These are phyloP conservation scores for Osmanthus fragrans DNA, from an alignment of 257 asterid species.

Conservation along the genomic window DNA sequence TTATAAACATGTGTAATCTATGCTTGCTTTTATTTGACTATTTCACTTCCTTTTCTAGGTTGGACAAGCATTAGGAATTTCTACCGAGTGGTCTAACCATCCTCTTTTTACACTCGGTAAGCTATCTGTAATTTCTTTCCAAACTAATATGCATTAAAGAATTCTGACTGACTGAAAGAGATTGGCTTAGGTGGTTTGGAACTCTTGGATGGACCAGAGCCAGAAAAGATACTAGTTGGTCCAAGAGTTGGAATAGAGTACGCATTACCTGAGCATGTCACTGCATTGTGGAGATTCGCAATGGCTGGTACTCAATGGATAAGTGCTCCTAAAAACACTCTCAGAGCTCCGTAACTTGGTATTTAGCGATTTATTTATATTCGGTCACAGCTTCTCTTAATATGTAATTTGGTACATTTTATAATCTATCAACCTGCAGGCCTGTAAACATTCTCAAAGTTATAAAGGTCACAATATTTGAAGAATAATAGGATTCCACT, in stretches of 20 bases:
- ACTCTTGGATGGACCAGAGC: constrained; percentile 80
- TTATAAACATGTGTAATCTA: not conserved
- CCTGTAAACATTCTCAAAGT: not conserved
- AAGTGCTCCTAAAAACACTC: constrained; percentile 85
- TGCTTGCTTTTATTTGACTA: not conserved
- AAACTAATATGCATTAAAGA: not conserved
- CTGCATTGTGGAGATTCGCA: constrained; percentile 91
- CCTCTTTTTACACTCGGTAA: constrained; percentile 76
- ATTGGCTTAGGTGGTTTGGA: constrained; percentile 76
- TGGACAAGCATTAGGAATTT: constrained; percentile 88
- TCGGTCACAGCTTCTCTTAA: not conserved
- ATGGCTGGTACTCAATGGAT: constrained; percentile 78
- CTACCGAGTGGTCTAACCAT: constrained; percentile 90
- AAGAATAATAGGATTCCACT: no score
- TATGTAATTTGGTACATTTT: constrained; percentile 11
- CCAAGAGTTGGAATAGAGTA: constrained; percentile 90
- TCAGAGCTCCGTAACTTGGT: constrained; percentile 41
- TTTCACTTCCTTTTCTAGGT: constrained; percentile 49
- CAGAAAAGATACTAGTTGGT: constrained; percentile 69
- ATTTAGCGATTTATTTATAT: not conserved
- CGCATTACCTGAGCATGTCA: constrained; percentile 77
- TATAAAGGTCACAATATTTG: not conserved
- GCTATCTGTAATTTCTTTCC: constrained; percentile 16
- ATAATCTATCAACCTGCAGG: not conserved
- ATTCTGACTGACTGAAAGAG: constrained; percentile 18